These are phyloP conservation scores for Candida suzukii DNA, from an alignment of 805 yeast genomes.

Conservation along the genomic window DNA sequence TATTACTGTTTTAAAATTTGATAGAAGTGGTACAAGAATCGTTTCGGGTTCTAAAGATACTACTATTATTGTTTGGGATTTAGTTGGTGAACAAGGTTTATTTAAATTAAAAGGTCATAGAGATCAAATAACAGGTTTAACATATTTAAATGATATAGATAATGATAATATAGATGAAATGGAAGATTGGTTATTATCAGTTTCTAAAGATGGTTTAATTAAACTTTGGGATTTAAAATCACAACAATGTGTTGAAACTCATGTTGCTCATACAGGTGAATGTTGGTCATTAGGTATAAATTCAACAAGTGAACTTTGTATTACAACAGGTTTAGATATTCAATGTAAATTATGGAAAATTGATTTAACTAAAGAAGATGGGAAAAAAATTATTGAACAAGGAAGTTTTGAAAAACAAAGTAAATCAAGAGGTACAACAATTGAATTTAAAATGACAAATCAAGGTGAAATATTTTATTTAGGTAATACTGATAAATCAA, in stretches of 20 bases:
- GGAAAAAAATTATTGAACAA: conserved; percentile 41
- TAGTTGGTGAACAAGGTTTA: conserved; percentile 85
- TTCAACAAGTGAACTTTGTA: conserved; percentile 28
- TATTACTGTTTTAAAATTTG: conserved; percentile 64
- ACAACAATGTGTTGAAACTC: conserved; percentile 90
- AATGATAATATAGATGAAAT: conserved; percentile 36
- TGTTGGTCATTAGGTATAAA: conserved; percentile 75
- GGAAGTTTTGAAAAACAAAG: conserved; percentile 74
- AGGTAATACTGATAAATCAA: conserved; percentile 74
- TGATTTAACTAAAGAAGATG: conserved; percentile 45
- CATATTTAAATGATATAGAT: conserved; percentile 33
- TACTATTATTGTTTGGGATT: conserved; percentile 85
- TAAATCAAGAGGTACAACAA: conserved; percentile 58
- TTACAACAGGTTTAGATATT: conserved; percentile 76
- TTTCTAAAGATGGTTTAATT: conserved; percentile 83
- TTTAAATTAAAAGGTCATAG: conserved; percentile 84
- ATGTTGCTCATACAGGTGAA: conserved; percentile 87
- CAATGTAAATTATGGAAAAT: conserved; percentile 80
- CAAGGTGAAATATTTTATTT: conserved; percentile 49
- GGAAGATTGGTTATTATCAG: conserved; percentile 67
- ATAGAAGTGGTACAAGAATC: conserved; percentile 74
- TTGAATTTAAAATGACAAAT: conserved; percentile 40
- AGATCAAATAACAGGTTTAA: conserved; percentile 76
- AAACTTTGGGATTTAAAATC: conserved; percentile 91
- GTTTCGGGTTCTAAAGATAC: conserved; percentile 86